Conservation (phyloP, 129 eudicot species). For the Glebionis coronaria region DNA sequence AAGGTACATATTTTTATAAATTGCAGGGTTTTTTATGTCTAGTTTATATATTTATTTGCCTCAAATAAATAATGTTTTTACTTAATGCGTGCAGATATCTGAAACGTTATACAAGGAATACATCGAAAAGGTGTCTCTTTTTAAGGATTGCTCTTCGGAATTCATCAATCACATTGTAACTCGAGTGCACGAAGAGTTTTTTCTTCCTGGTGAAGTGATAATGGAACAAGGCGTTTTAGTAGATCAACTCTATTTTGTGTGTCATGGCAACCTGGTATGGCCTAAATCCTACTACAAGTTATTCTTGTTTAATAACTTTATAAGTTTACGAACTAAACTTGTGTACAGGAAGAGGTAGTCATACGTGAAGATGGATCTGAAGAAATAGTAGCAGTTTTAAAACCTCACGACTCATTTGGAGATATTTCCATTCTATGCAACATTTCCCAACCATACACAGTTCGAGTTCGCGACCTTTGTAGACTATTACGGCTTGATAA, state of each 20-base stretch:
- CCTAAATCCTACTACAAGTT: too few species aligned
- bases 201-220: slow-evolving; percentile 90
- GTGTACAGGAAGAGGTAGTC: slow-evolving; percentile 73
- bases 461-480: slow-evolving; percentile 75
- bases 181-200: slow-evolving; percentile 88
- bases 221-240: slow-evolving; percentile 85
- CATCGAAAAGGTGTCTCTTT: slow-evolving; percentile 65
- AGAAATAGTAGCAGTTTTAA: slow-evolving; percentile 30
- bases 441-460: slow-evolving; percentile 88
- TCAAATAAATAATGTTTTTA: slow-evolving; percentile 4
- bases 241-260: slow-evolving; percentile 88
- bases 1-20: slow-evolving; percentile 40
- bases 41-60: neutral
- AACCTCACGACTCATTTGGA: slow-evolving; percentile 69
- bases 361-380: slow-evolving; percentile 63
- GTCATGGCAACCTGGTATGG: slow-evolving; percentile 78
- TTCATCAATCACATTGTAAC: slow-evolving; percentile 79
- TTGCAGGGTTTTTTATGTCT: too few species aligned
- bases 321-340: neutral
- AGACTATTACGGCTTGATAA: slow-evolving; percentile 80
- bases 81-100: slow-evolving; percentile 63
- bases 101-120: slow-evolving; percentile 54
- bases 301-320: too few species aligned
- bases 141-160: slow-evolving; percentile 77
- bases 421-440: slow-evolving; percentile 83